Conservation (phyloP, 2,329 filamentous ascomycete species). For the Microsporum canis region DNA sequence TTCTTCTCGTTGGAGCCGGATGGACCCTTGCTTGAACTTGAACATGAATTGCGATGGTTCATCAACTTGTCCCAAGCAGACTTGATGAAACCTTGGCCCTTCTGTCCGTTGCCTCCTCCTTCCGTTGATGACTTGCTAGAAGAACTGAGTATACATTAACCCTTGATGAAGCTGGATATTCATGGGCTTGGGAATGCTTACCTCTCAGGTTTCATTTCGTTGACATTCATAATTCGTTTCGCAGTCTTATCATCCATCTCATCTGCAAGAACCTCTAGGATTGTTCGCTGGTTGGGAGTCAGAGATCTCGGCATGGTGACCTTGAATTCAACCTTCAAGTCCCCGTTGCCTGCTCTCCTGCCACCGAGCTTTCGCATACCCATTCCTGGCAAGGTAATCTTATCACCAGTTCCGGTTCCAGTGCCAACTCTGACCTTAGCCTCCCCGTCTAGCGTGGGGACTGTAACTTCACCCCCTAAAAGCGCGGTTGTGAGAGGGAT, state of each 20-base stretch:
- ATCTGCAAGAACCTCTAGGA: conserved; percentile 90
- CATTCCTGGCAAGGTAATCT: conserved; percentile 76
- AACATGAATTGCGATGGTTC: conserved; percentile 45
- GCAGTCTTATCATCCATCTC: conserved; percentile 90
- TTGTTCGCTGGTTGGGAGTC: conserved; percentile 77
- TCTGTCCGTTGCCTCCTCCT: conserved; percentile 43
- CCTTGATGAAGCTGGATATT: conserved; percentile 1
- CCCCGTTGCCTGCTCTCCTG: conserved; percentile 52
- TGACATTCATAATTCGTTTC: conserved; percentile 81
- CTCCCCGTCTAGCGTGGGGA: conserved; percentile 82
- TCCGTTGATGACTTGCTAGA: conserved; percentile 3
- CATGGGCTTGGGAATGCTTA: not conserved
- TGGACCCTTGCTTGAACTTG: conserved; percentile 12
- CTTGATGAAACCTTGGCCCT: conserved; percentile 83
- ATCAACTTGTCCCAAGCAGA: conserved; percentile 86
- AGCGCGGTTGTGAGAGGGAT: conserved; percentile 88
- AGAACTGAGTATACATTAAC: conserved; percentile 19
- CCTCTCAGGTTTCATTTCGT: conserved; percentile 42
- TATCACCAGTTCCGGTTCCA: conserved; percentile 85
- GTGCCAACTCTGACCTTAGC: conserved; percentile 85
- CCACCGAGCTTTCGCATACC: conserved; percentile 79
- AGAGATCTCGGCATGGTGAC: conserved; percentile 93
- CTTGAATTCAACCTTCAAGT: conserved; percentile 88
- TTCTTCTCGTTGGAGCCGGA: conserved; percentile 20
- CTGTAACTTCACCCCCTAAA: conserved; percentile 75